Evolutionary conservation across 2,329 filamentous ascomycete species (phyloP), one percentile per base, ranked within the genome.

Genomic region (Alternaria postmessia): DNA sequence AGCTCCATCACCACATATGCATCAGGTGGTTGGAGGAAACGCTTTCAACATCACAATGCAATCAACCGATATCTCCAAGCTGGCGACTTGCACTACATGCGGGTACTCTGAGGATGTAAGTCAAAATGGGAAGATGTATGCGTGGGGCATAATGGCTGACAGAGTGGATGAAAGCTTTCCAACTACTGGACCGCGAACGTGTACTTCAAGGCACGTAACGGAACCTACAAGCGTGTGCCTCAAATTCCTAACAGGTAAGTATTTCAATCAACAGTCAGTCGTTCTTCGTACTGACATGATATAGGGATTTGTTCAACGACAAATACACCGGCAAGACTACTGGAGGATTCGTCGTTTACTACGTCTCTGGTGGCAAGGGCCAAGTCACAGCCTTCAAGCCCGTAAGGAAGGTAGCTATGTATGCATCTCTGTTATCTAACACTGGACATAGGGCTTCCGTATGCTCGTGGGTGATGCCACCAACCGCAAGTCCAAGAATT

Each of bases 321-420:
- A 73, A 68, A 44, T 76, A 73, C 61, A 76, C 73, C 1, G 66
- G 65, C 1, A 64, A 70, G 34, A 76, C 73, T 3, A 68, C 73
- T 3, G 81, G 81, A 1, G 80, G 81, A 6, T 78, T 82, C 58
- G 80, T 80, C 0, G 81, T 84, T 8, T 84, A 84, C 75, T 83
- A 84, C 61, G 80, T 83, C 36, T 81, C 81, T 6, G 78, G 79
- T 1, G 74, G 72, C 1, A 76, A 73, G 5, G 69, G 74, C 12
- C 77, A 78, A 18, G 79, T 81, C 2, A 82, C 80, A 0, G 81
- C 81, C 0, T 83, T 83, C 70, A 81, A 68, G 54, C 61, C 68
- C 4, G 61, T 65, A 54, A 55, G 65, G 38, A 16, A 9, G 24
- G 1, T 22, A 2, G n/a, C 20, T 18, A 8, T 5, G 0, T 12